phyloP scores from a whole-genome alignment of 805 yeast genomes.

The Candida cerambycidarum region DNA sequence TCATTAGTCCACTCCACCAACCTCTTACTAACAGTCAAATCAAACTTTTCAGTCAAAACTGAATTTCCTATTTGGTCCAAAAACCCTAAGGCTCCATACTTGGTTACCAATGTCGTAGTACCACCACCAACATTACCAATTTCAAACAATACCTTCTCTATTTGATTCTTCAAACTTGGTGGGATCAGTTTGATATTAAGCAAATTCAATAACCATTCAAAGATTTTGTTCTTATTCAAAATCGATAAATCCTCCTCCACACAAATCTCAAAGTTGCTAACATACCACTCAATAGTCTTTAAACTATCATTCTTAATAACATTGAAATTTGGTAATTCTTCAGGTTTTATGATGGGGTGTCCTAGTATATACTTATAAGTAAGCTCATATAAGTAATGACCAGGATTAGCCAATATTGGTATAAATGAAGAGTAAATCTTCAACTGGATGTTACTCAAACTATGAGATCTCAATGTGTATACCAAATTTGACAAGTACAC shows the following conservation, averaged over 20 bases:
- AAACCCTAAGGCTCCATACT: conserved; percentile 44
- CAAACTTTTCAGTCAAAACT: conserved; percentile 43
- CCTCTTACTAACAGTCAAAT: conserved; percentile 49
- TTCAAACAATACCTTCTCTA: conserved; percentile 45
- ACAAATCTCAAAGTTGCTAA: conserved; percentile 24
- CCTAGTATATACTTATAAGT: conserved; percentile 64
- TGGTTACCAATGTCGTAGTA: conserved; percentile 55
- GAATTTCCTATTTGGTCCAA: conserved; percentile 33
- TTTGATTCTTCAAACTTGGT: conserved; percentile 36
- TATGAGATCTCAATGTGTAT: conserved; percentile 28
- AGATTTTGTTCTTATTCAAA: conserved; percentile 51
- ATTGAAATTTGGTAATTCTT: conserved; percentile 48
- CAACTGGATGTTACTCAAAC: conserved; percentile 41
- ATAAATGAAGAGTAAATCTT: conserved; percentile 54
- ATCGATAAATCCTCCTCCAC: conserved; percentile 48
- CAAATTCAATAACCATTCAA: conserved; percentile 68
- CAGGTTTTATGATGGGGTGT: conserved; percentile 44
- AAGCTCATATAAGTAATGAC: conserved; percentile 71
- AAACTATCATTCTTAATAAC: conserved; percentile 45
- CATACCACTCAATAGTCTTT: conserved; percentile 62
- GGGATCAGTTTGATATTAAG: conserved; percentile 50
- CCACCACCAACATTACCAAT: conserved; percentile 58
- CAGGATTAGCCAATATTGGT: conserved; percentile 63
- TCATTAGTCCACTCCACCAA: conserved; percentile 59
- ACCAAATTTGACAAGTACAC: conserved; percentile 51